Evolutionary conservation across 768 basidiomycete species (phyloP).

Genomic region (Agaricus sinodeliciosus): DNA sequence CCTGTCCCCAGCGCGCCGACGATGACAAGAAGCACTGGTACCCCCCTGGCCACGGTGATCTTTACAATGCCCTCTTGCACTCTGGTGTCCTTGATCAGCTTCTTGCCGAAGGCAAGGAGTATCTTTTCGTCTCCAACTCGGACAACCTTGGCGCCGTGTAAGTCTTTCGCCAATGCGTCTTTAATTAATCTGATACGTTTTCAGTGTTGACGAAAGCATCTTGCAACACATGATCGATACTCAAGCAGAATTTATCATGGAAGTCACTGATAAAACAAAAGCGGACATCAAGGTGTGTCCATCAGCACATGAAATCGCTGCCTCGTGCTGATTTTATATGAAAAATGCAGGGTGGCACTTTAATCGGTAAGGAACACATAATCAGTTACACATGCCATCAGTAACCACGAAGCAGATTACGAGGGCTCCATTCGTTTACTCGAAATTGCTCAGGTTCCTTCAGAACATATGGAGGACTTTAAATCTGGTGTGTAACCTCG

Average conservation of each 20-base stretch:
- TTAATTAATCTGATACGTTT: constrained; percentile 12
- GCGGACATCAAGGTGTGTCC: constrained; percentile 38
- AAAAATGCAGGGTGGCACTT: constrained; percentile 69
- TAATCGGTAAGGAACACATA: constrained; percentile 44
- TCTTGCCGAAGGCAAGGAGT: constrained; percentile 88
- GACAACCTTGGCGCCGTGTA: constrained; percentile 93
- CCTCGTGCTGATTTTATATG: constrained; percentile 32
- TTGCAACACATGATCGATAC: constrained; percentile 73
- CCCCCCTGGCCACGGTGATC: constrained; percentile 94
- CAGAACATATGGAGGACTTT: constrained; percentile 92
- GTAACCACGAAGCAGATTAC: constrained; percentile 42
- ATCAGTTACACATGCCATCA: not conserved
- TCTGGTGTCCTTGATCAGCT: constrained; percentile 89
- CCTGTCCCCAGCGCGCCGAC: constrained; percentile 68
- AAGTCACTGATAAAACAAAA: constrained; percentile 90
- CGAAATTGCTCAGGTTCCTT: constrained; percentile 92
- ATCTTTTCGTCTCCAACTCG: constrained; percentile 95
- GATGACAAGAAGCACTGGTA: constrained; percentile 94
- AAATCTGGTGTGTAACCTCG: constrained; percentile 50
- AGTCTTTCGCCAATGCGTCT: constrained; percentile 18
- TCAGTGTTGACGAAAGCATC: constrained; percentile 69
- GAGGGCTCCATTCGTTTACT: constrained; percentile 84
- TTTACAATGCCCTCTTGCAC: constrained; percentile 89
- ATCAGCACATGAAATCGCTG: not conserved
- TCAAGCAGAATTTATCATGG: constrained; percentile 77